phyloP scores from a whole-genome alignment of 495 filamentous ascomycete genomes.

The Penicillium mononematosum region DNA sequence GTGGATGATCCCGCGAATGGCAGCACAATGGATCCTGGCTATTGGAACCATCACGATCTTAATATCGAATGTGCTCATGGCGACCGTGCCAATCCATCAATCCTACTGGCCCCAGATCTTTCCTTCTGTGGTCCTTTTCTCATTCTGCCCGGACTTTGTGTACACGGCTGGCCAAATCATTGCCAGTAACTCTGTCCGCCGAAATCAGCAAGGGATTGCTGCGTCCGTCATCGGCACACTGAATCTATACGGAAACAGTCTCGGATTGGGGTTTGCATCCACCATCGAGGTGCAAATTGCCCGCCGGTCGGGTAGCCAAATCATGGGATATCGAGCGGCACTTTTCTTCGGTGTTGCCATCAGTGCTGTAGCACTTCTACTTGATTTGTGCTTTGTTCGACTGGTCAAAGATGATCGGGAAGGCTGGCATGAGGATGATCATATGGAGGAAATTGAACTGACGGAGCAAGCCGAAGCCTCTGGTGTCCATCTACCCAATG shows the following conservation, averaged over 20 bases:
- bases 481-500: constrained; percentile 11
- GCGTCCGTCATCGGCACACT: constrained; percentile 49
- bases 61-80: constrained; percentile 40
- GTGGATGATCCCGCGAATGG: constrained; percentile 48
- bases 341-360: constrained; percentile 47
- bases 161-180: constrained; percentile 55
- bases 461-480: constrained; percentile 20
- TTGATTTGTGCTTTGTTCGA: constrained; percentile 41
- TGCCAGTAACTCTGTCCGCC: constrained; percentile 50
- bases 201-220: constrained; percentile 51
- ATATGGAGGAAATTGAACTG: constrained; percentile 18
- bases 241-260: constrained; percentile 48
- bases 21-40: constrained; percentile 52
- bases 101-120: constrained; percentile 54
- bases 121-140: constrained; percentile 44
- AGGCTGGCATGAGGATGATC: constrained; percentile 39
- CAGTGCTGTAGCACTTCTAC: constrained; percentile 36
- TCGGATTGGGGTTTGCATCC: constrained; percentile 51
- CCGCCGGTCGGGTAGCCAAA: constrained; percentile 14
- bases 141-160: constrained; percentile 51
- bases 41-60: constrained; percentile 43
- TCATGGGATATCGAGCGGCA: constrained; percentile 42
- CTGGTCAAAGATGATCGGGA: constrained; percentile 44
- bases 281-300: constrained; percentile 44
- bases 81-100: constrained; percentile 50